Evolutionary conservation across 192 early-diverging fungal genomes (phyloP).

Genomic region (Rhizoclosmatium sp.): DNA sequence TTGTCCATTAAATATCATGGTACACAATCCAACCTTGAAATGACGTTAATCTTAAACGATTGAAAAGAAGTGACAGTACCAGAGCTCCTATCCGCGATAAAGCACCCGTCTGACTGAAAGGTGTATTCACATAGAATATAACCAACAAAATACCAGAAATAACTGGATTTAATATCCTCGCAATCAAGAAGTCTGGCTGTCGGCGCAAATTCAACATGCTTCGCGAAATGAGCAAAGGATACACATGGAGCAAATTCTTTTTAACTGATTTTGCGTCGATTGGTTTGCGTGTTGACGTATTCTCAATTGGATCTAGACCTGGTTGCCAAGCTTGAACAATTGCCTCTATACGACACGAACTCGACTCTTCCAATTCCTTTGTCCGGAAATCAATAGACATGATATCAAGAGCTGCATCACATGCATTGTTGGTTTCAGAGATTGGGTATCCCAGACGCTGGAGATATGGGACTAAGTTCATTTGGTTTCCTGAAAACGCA

Average conservation of each 20-base stretch:
- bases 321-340: slow-evolving; percentile 36
- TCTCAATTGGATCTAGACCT: neutral
- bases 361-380: slow-evolving; percentile 27
- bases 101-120: slow-evolving; percentile 35
- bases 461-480: slow-evolving; percentile 44
- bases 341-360: slow-evolving; percentile 26
- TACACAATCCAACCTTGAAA: slow-evolving; percentile 8
- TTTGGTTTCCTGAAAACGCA: slow-evolving; percentile 38
- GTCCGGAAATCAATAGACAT: slow-evolving; percentile 48
- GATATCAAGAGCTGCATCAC: slow-evolving; percentile 53
- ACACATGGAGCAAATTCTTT: neutral
- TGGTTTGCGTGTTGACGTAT: neutral
- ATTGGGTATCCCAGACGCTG: slow-evolving; percentile 31
- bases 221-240: slow-evolving; percentile 36
- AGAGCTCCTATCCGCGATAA: slow-evolving; percentile 40
- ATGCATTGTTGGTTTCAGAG: slow-evolving; percentile 44
- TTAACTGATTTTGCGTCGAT: neutral
- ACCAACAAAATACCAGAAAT: slow-evolving; percentile 45
- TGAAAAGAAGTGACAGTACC: slow-evolving; percentile 19
- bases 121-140: slow-evolving; percentile 43
- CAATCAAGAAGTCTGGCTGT: slow-evolving; percentile 35
- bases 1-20: slow-evolving; percentile 50
- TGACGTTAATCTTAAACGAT: neutral
- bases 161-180: slow-evolving; percentile 45
- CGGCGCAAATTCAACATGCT: slow-evolving; percentile 42